Evolutionary conservation across 257 asterid genomes (phyloP), one percentile per base, ranked within the genome.

Genomic region (Nicotiana tabacum): DNA sequence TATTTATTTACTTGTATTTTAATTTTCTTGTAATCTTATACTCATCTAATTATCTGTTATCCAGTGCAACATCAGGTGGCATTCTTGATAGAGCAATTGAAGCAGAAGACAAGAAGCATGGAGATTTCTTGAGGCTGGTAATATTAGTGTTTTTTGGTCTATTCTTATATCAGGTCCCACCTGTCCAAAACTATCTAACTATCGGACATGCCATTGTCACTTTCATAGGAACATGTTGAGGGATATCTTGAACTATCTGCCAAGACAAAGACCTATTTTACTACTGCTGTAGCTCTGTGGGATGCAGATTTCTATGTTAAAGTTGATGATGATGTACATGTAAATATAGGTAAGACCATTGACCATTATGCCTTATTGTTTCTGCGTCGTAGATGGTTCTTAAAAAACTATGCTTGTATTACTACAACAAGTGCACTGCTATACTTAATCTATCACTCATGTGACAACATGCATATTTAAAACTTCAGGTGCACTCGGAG

Each of bases 301-400:
- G 97, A 94, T 90, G 98, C 97, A 13, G 98, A 94, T 85, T 94
- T 91, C 86, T 92, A 94, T 82, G 96, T 94, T 79, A 94, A 94
- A 90, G 98, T 94, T 66, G 98, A 94, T 32, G 98, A 94, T 83
- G 98, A 94, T 83, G 96, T 94, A 72, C 97, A 94, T 88, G 98
- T 94, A 60, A 94, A 94, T 84, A 89, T 94, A 88, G 97, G 98
- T 94, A 88, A 68, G 83, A 30, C 35, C 4, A 33, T 77, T 21
- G 66, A 43, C 33, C 61, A 51, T 9, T 58, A 5, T 66, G 8
- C 78, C 81, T 81, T 60, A 64, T 29, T 64, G 9, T 64, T 12
- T 65, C 39, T 29, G 70, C 70, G 5, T 29, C 39, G 0, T 27
- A 48, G 62, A 74, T 74, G 43, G 27, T 74, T 74, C 80, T 11